Conservation (phyloP, 73 alveolate species). For the Paraurostyla sp. region DNA sequence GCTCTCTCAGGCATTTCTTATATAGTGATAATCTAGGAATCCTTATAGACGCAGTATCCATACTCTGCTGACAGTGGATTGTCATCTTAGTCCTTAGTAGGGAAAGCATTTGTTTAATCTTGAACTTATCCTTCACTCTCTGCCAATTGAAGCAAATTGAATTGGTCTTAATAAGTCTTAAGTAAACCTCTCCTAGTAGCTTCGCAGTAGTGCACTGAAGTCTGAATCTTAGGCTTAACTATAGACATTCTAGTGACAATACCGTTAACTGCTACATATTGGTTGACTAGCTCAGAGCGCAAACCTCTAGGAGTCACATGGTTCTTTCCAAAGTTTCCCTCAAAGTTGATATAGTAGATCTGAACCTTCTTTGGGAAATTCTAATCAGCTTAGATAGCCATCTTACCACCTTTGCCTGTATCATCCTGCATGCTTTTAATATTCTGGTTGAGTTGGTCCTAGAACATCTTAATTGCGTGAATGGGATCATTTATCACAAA, state of each 20-base stretch:
- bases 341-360: conserved; percentile 81
- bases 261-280: conserved; percentile 95
- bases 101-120: conserved; percentile 84
- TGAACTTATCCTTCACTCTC: conserved; percentile 21
- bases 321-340: conserved; percentile 96
- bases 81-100: conserved; percentile 91
- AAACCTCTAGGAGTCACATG: conserved; percentile 98
- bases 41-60: conserved; percentile 95
- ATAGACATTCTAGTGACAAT: conserved; percentile 96
- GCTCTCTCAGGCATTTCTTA: conserved; percentile 99
- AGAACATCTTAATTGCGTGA: conserved; percentile 74
- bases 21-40: conserved; percentile 89
- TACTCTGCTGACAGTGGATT: conserved; percentile 94
- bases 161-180: conserved; percentile 86
- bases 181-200: conserved; percentile 85
- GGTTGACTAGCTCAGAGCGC: conserved; percentile 85
- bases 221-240: conserved; percentile 91
- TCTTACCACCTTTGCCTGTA: conserved; percentile 55
- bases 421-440: conserved; percentile 27
- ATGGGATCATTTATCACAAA: conserved; percentile 74
- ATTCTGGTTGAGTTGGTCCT: conserved; percentile 72
- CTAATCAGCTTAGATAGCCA: conserved; percentile 54
- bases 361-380: conserved; percentile 75
- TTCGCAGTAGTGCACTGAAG: conserved; percentile 94
- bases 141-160: conserved; percentile 65